Evolutionary conservation across 257 asterid species (phyloP), one percentile per base, ranked within the genome.

Genomic region (Fraxinus pennsylvanica): DNA sequence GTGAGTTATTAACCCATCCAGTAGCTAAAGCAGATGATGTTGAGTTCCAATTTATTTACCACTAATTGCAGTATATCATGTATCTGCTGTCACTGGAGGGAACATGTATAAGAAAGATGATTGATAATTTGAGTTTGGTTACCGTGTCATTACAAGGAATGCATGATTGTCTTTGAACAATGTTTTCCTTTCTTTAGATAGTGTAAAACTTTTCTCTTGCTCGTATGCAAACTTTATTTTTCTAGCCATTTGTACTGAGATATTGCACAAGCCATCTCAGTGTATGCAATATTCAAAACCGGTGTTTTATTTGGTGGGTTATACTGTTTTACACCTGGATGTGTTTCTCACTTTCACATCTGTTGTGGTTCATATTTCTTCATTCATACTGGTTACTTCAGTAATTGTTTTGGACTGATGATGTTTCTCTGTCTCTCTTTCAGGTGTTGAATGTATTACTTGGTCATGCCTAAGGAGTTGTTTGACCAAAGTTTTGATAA

Each of bases 401-500:
- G 27, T n/a, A 43, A 43, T 54, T 74, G 52, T 45, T 72, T 47
- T 32, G 71, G 65, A 68, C 69, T 68, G 66, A 73, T 27, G 72
- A 22, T 22, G 74, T 32, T 8, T 68, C 32, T 0, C 63, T 54
- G 25, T 45, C 59, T n/a, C 72, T 78, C 63, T 74, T 74, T 79
- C 82, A 83, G 85, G 73, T 67, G 45, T 68, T 41, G 69, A 63
- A 82, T 68, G 43, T 41, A 32, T 61, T 47, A 59, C 76, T 69
- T 78, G 80, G 61, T 14, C 57, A 19, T 57, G 71, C 43, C 43
- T 38, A 38, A 38, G 10, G 43, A 12, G 2, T 7, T 8, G 1
- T 38, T 38, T 38, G 43, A 38, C 43, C 1, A 38, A 38, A 9
- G 2, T 38, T 38, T 38, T 38, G 43, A 38, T 8, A 8, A 8